These are phyloP conservation scores for Boletus rubroflammeus DNA, from an alignment of 768 basidiomycete species.

Conservation along the genomic window DNA sequence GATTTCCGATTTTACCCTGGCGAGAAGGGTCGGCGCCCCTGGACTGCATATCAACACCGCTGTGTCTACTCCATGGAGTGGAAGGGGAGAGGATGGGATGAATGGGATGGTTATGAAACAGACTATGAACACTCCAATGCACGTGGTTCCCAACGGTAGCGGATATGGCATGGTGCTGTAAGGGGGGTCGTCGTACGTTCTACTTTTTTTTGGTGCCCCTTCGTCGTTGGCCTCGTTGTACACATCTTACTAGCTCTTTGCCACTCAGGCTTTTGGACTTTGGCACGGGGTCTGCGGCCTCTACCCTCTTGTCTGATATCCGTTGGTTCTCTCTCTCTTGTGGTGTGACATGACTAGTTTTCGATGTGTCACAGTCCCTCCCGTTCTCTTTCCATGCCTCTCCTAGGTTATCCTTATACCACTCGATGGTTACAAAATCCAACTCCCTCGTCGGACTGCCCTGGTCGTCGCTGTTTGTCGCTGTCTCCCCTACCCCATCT, in stretches of 20 bases:
- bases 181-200: slow-evolving; percentile 10
- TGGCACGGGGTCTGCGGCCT: slow-evolving; percentile 10
- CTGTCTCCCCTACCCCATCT: not conserved
- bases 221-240: slow-evolving; percentile 7
- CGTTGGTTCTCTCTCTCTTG: slow-evolving; percentile 13
- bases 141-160: slow-evolving; percentile 35
- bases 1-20: slow-evolving; percentile 23
- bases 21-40: slow-evolving; percentile 22
- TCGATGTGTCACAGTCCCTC: slow-evolving; percentile 12
- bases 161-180: slow-evolving; percentile 41
- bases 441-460: not conserved
- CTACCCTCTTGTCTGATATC: slow-evolving; percentile 7
- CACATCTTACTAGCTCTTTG: slow-evolving; percentile 9
- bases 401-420: slow-evolving; percentile 9
- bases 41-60: slow-evolving; percentile 28
- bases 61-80: slow-evolving; percentile 23
- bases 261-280: slow-evolving; percentile 13
- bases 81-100: slow-evolving; percentile 30
- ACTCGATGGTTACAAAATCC: slow-evolving; percentile 14
- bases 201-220: not conserved
- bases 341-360: slow-evolving; percentile 11
- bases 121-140: slow-evolving; percentile 35
- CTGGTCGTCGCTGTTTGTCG: slow-evolving; percentile 7
- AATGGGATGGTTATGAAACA: slow-evolving; percentile 35
- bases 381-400: slow-evolving; percentile 1